Base-by-base conservation (phyloP, 306 rosid genomes). In the Dalbergia cultrata region DNA sequence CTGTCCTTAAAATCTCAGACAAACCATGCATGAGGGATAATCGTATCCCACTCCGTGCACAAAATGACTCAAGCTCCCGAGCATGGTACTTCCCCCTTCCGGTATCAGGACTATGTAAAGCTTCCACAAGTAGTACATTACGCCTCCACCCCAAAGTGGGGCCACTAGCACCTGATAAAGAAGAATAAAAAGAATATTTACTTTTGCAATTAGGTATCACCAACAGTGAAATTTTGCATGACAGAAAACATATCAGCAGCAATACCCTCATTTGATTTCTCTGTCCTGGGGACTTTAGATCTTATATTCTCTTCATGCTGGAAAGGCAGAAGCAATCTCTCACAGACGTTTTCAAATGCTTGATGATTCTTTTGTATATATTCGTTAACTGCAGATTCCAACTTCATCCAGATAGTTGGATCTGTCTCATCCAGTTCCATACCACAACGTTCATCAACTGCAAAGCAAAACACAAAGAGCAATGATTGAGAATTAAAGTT, bases 381-480 rank as follows among this genome's bases (percentile, higher is more conserved):
- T 76, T 95, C 97, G 44, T 91, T 91, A 79, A 89, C 86, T 34
- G 99, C 89, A 80, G 86, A 92, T 90, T 95, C 99, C 92, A 93
- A 62, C 88, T 88, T 95, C 70, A 85, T 81, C 99, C 99, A 95
- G 80, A 85, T 74, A 16, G 98, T 93, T 83, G 99, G 99, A 79
- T 95, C 99, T 78, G 99, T 95, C 94, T 95, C 99, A 74, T 95
- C 99, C 80, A 95, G 90, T 80, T 95, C 99, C 99, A 93, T 95
- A 82, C 89, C 98, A 86, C 99, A 95, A 34, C 98, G 97, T 76
- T 95, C 99, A 85, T 95, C 99, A 85, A 93, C 99, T 95, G 93
- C 72, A 13, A 72, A 71, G 80, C 61, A 83, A 86, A 56, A 73
- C 76, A 82, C 70, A 84, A 5, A 80, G 58, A 81, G 77, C 60